These are phyloP conservation scores for Besnoitia besnoiti DNA, from an alignment of 169 alveolate species.

Conservation along the genomic window DNA sequence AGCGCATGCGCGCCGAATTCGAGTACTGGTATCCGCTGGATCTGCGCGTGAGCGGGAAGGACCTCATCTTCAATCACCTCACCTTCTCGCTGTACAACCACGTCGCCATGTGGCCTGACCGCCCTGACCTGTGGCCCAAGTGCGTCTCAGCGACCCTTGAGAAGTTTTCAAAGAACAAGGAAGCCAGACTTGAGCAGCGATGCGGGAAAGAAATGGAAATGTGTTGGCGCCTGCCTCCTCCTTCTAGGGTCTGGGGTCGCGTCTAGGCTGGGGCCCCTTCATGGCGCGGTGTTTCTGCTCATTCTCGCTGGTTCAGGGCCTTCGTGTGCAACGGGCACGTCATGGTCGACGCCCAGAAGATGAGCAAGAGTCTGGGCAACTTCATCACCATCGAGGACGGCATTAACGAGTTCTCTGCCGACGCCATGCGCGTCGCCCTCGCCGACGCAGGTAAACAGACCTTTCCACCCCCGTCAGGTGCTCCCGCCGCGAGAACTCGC, in stretches of 20 bases:
- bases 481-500: too few relatives aligned
- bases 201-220: too few relatives aligned
- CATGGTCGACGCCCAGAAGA: constrained; percentile 95
- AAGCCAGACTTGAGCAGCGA: too few relatives aligned
- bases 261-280: constrained; percentile 22
- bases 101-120: constrained; percentile 98
- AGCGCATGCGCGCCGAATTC: constrained; percentile 53
- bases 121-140: constrained; percentile 74
- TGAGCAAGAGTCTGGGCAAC: constrained; percentile 97
- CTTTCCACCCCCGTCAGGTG: too few relatives aligned
- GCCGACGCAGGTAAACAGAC: constrained; percentile 98
- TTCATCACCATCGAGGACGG: constrained; percentile 94
- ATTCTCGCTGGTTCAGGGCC: constrained; percentile 73
- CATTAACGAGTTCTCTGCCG: constrained; percentile 93
- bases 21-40: constrained; percentile 87
- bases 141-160: too few relatives aligned
- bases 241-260: too few relatives aligned
- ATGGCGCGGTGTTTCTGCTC: not conserved
- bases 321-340: constrained; percentile 98
- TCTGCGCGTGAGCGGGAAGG: constrained; percentile 96
- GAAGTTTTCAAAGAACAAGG: too few relatives aligned
- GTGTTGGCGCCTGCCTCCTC: too few relatives aligned
- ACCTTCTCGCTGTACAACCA: constrained; percentile 98
- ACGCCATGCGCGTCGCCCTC: constrained; percentile 96
- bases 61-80: constrained; percentile 97